Evolutionary conservation across 371 early-diverging fungal genomes (phyloP), one percentile per base, ranked within the genome.

Genomic region (Mortierella sp.): DNA sequence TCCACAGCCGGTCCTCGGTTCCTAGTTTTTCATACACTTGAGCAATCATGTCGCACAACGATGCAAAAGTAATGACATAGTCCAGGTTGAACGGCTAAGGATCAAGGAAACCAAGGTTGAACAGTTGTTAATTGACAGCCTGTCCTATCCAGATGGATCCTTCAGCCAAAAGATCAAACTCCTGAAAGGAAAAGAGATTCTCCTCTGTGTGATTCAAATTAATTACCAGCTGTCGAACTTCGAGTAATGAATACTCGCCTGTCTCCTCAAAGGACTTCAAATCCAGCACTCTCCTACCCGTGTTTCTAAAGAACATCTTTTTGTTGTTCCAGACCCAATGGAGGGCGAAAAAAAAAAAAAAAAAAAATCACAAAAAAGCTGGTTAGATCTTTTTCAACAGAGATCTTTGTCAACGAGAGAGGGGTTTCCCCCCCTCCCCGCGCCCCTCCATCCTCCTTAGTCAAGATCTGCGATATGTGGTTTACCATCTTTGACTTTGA

Each of bases 1-100:
- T 67, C 68, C 68, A 64, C 47, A 51, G 10, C 7, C 56, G 64
- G 13, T 63, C 64, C 27, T 63, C 48, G 2, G 55, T 45, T 6
- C 49, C 52, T 2, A 73, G 48, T 42, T 64, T 67, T 34, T 73
- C 74, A 27, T 73, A 73, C 10, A 64, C 64, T 34, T 67, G 61
- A 10, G 64, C 68, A n/a, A 73, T 73, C 61, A 64, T 57, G 23
- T 73, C 74, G 34, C 74, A 73, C 24, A 73, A 46, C 19, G 74
- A 67, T 2, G 74, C 46, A 58, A 73, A 73, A n/a, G 74, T 73
- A 1, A 73, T 67, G 9, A 73, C 53, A 49, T 68, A 73, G 50
- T 73, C 74, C 47, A 73, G 23, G 27, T 46, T 50, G 65, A 73
- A 73, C 0, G 74, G 74, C 74, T 73, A 48, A n/a, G 28, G n/a